Conservation (phyloP, 345 rosid species). For the Physaria fendleri region DNA sequence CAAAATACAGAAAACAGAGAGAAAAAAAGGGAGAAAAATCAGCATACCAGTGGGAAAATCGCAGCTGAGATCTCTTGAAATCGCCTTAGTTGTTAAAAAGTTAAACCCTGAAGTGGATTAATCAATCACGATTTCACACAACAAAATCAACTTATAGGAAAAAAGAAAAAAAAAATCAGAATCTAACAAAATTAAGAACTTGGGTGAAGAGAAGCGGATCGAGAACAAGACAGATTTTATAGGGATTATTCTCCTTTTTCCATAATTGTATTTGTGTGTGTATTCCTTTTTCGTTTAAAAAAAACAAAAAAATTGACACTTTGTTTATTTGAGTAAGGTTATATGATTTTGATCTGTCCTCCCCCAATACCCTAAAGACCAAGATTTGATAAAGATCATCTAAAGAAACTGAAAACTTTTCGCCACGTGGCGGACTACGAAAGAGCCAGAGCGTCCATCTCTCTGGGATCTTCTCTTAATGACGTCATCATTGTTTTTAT, state of each 20-base stretch:
- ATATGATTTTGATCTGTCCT: too few relatives aligned
- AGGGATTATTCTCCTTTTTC: too few relatives aligned
- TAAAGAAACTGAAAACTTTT: neutral
- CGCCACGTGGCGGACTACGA: slow-evolving; percentile 12
- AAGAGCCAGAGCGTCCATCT: slow-evolving; percentile 21
- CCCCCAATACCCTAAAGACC: too few relatives aligned
- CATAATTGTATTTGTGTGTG: too few relatives aligned
- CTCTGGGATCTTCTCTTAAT: slow-evolving; percentile 17
- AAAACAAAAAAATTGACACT: neutral
- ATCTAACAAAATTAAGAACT: slow-evolving; percentile 7
- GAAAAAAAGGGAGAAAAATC: too few relatives aligned
- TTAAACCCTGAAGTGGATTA: neutral
- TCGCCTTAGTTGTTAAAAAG: slow-evolving; percentile 6
- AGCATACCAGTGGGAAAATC: slow-evolving; percentile 6
- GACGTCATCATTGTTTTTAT: too few relatives aligned
- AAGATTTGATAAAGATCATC: slow-evolving; percentile 15
- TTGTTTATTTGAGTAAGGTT: neutral
- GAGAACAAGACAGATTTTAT: too few relatives aligned
- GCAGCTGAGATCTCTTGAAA: slow-evolving; percentile 1
- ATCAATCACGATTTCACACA: slow-evolving; percentile 20
- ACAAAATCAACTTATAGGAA: too few relatives aligned
- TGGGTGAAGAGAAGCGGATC: too few relatives aligned
- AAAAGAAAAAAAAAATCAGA: too few relatives aligned
- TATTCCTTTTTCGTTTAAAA: too few relatives aligned
- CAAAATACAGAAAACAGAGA: neutral